Evolutionary conservation across 441 rosid species (phyloP).

Genomic region (Corymbia citriodora): DNA sequence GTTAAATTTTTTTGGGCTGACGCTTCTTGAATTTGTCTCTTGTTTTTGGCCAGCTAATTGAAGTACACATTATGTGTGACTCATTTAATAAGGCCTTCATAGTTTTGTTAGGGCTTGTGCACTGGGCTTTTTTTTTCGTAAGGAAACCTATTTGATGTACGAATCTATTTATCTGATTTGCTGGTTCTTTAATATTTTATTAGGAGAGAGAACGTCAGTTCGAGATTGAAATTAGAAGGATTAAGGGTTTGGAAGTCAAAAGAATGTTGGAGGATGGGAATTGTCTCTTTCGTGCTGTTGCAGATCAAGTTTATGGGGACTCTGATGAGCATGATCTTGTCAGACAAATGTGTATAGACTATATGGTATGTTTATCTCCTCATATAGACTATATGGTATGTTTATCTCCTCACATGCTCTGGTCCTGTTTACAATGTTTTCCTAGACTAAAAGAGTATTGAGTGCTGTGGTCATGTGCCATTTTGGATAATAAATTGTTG

Average conservation of each 20-base stretch:
- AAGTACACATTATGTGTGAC: not conserved
- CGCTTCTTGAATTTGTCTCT: not conserved
- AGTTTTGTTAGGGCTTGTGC: not conserved
- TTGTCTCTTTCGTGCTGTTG: slow-evolving; percentile 96
- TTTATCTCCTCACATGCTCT: not conserved
- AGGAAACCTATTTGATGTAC: not conserved
- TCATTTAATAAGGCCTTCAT: not conserved
- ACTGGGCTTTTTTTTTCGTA: not conserved
- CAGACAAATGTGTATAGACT: slow-evolving; percentile 95
- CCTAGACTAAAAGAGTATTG: not conserved
- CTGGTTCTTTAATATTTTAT: not conserved
- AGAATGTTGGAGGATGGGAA: slow-evolving; percentile 98
- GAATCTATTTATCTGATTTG: not conserved
- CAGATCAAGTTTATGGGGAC: slow-evolving; percentile 98
- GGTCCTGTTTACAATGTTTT: not conserved
- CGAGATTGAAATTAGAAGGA: slow-evolving; percentile 71
- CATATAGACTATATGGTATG: slow-evolving; percentile 88
- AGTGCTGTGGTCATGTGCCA: not conserved
- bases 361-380: slow-evolving; percentile 59
- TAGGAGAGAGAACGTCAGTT: slow-evolving; percentile 95
- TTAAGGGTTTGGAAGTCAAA: slow-evolving; percentile 78
- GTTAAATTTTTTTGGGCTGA: not conserved
- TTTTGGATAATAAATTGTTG: not conserved
- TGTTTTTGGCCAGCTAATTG: not conserved
- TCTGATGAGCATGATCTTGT: slow-evolving; percentile 63